Conservation (phyloP, 129 eudicot genomes). For the Pittosporum tobira region DNA sequence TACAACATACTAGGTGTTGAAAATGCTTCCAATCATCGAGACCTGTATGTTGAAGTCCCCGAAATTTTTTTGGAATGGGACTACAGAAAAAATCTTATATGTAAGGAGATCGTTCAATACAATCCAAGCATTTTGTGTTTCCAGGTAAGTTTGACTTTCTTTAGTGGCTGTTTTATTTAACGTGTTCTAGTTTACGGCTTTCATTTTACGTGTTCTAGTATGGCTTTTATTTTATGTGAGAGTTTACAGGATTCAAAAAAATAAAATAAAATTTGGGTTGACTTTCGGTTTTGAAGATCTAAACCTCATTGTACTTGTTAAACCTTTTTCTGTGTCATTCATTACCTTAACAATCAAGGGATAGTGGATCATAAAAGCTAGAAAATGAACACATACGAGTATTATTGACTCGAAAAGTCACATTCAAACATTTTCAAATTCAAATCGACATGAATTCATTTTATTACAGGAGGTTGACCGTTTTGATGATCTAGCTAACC, state of each 20-base stretch:
- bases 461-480: slow-evolving; percentile 87
- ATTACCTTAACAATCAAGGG: neutral
- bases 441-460: no score
- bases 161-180: neutral
- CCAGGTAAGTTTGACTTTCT: slow-evolving; percentile 47
- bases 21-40: slow-evolving; percentile 67
- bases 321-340: no score
- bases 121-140: slow-evolving; percentile 60
- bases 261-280: neutral
- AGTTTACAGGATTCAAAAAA: neutral
- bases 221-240: no score
- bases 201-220: no score
- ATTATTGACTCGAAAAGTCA: no score
- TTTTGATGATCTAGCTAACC: slow-evolving; percentile 48
- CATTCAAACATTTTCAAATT: neutral
- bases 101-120: slow-evolving; percentile 46
- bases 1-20: slow-evolving; percentile 84
- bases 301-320: neutral
- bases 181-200: neutral
- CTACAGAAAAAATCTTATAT: slow-evolving; percentile 31
- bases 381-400: neutral
- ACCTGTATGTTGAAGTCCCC: slow-evolving; percentile 47
- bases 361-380: neutral
- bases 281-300: neutral
- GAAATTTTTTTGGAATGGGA: slow-evolving; percentile 61